phyloP scores from a whole-genome alignment of 768 basidiomycete species.

The Rhodotorula sphaerocarpa region DNA sequence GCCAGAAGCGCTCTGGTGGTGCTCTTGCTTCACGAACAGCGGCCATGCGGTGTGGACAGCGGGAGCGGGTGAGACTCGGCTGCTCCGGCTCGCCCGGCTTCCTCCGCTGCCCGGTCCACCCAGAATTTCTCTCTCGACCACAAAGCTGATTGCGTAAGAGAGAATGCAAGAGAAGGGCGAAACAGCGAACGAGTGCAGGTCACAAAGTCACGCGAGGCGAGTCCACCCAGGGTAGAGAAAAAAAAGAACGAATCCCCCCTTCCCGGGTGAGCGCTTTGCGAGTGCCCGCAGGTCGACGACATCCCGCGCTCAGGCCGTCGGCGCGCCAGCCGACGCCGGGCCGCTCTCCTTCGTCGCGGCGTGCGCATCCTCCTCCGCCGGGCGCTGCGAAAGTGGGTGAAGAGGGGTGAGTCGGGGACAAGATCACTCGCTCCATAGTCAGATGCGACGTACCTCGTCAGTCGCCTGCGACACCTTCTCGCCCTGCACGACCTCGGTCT shows the following conservation, averaged over 20 bases:
- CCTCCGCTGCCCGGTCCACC: too few relatives aligned
- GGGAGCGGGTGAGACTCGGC: background rate
- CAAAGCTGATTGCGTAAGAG: too few relatives aligned
- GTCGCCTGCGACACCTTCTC: slow-evolving; percentile 29
- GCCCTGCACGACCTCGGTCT: slow-evolving; percentile 26
- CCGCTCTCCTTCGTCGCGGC: slow-evolving; percentile 22
- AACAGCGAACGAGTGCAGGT: too few relatives aligned
- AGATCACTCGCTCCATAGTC: too few relatives aligned
- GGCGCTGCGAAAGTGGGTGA: slow-evolving; percentile 1
- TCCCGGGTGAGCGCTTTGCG: too few relatives aligned
- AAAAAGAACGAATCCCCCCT: too few relatives aligned
- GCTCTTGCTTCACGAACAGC: background rate
- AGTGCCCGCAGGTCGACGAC: background rate
- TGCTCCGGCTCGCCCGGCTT: too few relatives aligned
- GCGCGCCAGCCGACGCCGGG: slow-evolving; percentile 4
- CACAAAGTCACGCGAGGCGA: too few relatives aligned
- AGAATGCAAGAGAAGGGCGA: too few relatives aligned
- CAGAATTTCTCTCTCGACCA: too few relatives aligned
- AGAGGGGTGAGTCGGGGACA: too few relatives aligned
- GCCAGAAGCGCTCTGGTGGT: slow-evolving; percentile 29
- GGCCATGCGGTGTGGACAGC: background rate
- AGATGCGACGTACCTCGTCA: slow-evolving; percentile 29
- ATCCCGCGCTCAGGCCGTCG: slow-evolving; percentile 1
- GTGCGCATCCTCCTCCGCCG: slow-evolving; percentile 23
- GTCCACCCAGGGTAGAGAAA: too few relatives aligned